Evolutionary conservation across 2,329 filamentous ascomycete genomes (phyloP).

Genomic region (Cladophialophora yegresii): DNA sequence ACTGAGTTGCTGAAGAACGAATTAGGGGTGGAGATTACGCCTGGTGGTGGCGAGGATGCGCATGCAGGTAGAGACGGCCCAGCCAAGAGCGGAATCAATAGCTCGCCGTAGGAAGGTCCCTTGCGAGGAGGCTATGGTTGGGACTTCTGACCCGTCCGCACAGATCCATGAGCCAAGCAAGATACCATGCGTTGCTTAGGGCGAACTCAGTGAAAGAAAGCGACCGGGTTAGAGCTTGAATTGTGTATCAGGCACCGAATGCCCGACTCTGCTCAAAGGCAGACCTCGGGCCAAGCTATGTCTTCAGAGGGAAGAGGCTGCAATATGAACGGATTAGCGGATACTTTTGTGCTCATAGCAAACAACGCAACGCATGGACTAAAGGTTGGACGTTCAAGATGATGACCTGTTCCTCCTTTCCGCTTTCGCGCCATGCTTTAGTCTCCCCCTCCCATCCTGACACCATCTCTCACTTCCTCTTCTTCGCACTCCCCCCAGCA

Average conservation of each 20-base stretch:
- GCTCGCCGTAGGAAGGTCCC: conserved; percentile 8
- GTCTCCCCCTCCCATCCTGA: background rate
- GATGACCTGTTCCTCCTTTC: background rate
- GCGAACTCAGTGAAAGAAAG: background rate
- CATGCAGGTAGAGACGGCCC: conserved; percentile 25
- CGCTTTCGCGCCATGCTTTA: background rate
- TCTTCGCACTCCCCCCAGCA: conserved; percentile 24
- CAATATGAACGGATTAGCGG: background rate
- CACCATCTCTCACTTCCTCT: conserved; percentile 24
- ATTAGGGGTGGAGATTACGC: conserved; percentile 65
- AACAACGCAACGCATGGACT: background rate
- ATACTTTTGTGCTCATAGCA: background rate
- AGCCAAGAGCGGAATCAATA: conserved; percentile 16
- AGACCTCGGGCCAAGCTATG: background rate
- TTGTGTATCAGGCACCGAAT: background rate
- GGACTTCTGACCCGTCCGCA: background rate
- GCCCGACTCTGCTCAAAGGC: background rate
- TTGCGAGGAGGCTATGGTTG: background rate
- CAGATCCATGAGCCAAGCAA: background rate
- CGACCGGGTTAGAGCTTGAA: background rate
- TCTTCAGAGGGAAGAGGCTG: background rate
- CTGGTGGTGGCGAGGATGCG: conserved; percentile 35
- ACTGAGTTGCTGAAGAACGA: conserved; percentile 73
- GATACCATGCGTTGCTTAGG: background rate
- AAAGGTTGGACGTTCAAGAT: background rate